Evolutionary conservation across 139 green algal species (phyloP), one percentile per base, ranked within the genome.

Genomic region (Closterium sp.): DNA sequence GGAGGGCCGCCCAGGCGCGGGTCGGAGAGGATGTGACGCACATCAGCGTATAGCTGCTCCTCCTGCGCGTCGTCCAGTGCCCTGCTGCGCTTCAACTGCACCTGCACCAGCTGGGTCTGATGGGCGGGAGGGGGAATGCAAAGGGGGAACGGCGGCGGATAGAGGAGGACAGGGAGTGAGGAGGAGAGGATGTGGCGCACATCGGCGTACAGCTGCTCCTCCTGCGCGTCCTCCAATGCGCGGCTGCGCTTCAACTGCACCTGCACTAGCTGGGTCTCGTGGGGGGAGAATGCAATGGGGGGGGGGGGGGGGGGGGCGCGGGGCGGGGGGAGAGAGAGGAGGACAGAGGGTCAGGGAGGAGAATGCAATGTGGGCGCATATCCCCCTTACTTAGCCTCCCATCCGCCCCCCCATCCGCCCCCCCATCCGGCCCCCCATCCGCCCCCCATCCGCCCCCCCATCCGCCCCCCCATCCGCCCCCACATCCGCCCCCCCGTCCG

Each of bases 191-290:
- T 79, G 62, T 27, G 62, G n/a, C n/a, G 86, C 5, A 92, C n/a
- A 32, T 92, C 89, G 21, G n/a, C 10, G 2, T 92, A 29, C 5
- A 92, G 45, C 85, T 92, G 89, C 85, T 92, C 89, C 34, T 92
- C 89, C 85, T 91, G 21, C 2, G 89, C 62, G 22, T 92, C 89
- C 9, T 89, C 70, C 2, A 89, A 24, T 4, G 27, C 22, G 10
- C 90, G 90, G 30, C 73, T 29, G 86, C 70, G 42, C 34, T 32
- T 92, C 70, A 92, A 22, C n/a, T 92, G 89, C 2, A 79, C 31
- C 27, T 92, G 89, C 11, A 92, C 89, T 4, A 92, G 89, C 34
- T 92, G 70, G 19, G 70, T 84, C 89, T 92, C 1, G 34, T 42
- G n/a, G n/a, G n/a, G n/a, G 89, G 42, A 87, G 31, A 21, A 2